Evolutionary conservation across 306 rosid species (phyloP).

Genomic region (Pueraria montana): DNA sequence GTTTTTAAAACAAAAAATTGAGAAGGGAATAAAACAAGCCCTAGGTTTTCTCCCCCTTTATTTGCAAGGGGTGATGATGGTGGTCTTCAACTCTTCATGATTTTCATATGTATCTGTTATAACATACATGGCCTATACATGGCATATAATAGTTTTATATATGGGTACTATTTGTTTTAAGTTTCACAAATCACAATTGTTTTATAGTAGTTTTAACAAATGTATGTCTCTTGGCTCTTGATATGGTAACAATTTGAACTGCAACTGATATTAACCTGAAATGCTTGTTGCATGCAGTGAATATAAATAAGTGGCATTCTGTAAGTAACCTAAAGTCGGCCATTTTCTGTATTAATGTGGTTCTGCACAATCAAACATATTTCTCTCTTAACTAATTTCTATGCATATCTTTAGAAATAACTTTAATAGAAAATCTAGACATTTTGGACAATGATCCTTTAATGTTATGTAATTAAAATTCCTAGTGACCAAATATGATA

Average conservation of each 20-base stretch:
- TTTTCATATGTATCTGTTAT: too few species aligned
- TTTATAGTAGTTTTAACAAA: too few species aligned
- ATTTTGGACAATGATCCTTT: not conserved
- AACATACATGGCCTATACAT: not conserved
- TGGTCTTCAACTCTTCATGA: too few species aligned
- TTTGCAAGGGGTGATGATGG: too few species aligned
- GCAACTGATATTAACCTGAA: not conserved
- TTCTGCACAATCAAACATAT: not conserved
- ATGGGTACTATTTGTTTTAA: not conserved
- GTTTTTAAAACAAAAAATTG: not conserved
- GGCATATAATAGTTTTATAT: not conserved
- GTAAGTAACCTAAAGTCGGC: not conserved
- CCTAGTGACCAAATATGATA: not conserved
- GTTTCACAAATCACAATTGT: not conserved
- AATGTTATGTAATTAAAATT: not conserved
- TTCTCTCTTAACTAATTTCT: not conserved
- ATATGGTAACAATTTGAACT: not conserved
- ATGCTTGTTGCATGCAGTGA: not conserved
- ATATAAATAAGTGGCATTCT: not conserved
- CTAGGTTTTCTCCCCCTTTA: not conserved
- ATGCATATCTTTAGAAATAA: not conserved
- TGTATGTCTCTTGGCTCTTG: not conserved
- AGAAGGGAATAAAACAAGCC: not conserved
- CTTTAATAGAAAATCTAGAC: not conserved
- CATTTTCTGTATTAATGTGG: slow-evolving; percentile 2